Evolutionary conservation across 2,329 filamentous ascomycete genomes (phyloP), one percentile per base, ranked within the genome.

Genomic region (Didymella pomorum): DNA sequence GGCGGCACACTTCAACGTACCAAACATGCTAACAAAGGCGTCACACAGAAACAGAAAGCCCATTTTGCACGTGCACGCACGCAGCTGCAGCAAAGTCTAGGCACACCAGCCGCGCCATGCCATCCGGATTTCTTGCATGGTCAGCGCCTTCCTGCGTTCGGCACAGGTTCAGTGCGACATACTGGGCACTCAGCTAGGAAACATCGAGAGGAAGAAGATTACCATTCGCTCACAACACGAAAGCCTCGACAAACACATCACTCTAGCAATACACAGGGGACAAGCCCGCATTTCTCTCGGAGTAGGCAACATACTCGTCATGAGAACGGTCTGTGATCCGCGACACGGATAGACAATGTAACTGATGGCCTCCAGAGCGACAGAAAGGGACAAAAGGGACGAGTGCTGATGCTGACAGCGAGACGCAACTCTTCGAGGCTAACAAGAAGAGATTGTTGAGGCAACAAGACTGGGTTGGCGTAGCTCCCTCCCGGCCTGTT

Each of bases 11-110:
- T 79, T 29, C 77, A 77, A 58, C 73, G 76, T 48, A 74, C 69
- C 26, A 76, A 71, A 50, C 75, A 73, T 46, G 73, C 72, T 28
- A 71, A 72, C 56, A 76, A 75, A 53, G 69, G 74, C 16, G 64
- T 72, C 16, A 29, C 74, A 4, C 74, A 78, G 56, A 76, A 74
- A 59, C 81, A 83, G 63, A 81, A 77, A 64, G 76, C 78, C 18
- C 77, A 82, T 62, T 83, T 83, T 58, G 80, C 80, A 5, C 78
- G 72, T 61, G 73, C 70, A 18, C 76, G 79, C 26, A 68, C 69
- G 8, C 66, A 69, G 37, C 62, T 72, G n/a, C 71, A 72, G 46
- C 68, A 71, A 53, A 58, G 52, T 16, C 12, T 55, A 42, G 56
- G 53, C 16, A 57, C 61, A 28, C 50, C 43, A 47, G 43, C 39